phyloP scores from a whole-genome alignment of 2,329 filamentous ascomycete species.

The Zymoseptoria tritici region DNA sequence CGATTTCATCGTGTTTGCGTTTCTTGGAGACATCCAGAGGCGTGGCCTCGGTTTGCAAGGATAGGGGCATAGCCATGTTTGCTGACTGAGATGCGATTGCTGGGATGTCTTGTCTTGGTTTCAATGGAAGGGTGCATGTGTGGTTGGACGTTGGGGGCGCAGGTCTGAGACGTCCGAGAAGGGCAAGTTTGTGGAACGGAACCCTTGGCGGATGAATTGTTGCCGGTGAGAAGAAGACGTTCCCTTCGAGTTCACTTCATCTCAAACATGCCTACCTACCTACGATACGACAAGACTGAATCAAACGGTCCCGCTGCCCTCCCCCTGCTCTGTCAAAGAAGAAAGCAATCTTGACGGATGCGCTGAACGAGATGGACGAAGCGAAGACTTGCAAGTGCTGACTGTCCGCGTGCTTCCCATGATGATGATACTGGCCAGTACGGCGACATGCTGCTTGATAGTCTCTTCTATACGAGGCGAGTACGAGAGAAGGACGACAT shows the following conservation, averaged over 20 bases:
- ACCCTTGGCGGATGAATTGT: not conserved
- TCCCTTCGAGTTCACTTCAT: not conserved
- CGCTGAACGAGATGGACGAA: too few relatives aligned
- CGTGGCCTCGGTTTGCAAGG: conserved; percentile 10
- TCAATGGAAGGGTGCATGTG: too few relatives aligned
- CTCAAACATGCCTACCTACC: not conserved
- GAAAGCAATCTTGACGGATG: too few relatives aligned
- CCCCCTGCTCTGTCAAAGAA: too few relatives aligned
- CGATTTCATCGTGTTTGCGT: conserved; percentile 2
- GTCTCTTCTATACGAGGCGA: not conserved
- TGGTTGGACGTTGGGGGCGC: not conserved
- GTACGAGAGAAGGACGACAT: not conserved
- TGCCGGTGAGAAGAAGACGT: not conserved
- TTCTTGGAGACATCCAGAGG: conserved; percentile 11
- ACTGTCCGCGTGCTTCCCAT: too few relatives aligned
- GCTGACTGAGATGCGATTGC: not conserved
- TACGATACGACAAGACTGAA: too few relatives aligned
- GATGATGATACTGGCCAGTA: too few relatives aligned
- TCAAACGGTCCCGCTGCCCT: too few relatives aligned
- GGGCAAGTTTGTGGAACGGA: not conserved
- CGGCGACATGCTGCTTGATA: too few relatives aligned
- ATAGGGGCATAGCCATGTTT: conserved; percentile 12
- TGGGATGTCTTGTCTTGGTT: not conserved
- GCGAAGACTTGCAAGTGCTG: too few relatives aligned
- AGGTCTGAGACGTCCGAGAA: not conserved